These are phyloP conservation scores for Fusarium pseudoanthophilum DNA, from an alignment of 2,329 filamentous ascomycete genomes.

Conservation along the genomic window DNA sequence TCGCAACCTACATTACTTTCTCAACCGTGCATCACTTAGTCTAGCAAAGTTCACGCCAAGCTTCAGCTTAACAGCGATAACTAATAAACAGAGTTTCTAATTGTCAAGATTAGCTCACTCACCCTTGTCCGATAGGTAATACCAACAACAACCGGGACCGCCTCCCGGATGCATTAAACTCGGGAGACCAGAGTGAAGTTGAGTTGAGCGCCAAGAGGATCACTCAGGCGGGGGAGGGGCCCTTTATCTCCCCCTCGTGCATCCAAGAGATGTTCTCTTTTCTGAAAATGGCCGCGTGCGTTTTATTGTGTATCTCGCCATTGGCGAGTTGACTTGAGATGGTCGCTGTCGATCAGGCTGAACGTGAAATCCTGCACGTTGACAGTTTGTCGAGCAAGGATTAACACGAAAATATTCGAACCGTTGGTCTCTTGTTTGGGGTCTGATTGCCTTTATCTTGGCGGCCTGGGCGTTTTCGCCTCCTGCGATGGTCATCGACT, in stretches of 20 bases:
- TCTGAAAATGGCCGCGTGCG: constrained; percentile 35
- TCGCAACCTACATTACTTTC: background rate
- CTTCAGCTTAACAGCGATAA: constrained; percentile 1
- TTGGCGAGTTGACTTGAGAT: background rate
- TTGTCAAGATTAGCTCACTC: constrained; percentile 13
- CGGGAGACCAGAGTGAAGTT: background rate
- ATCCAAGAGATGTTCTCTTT: background rate
- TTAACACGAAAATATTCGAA: constrained; percentile 4
- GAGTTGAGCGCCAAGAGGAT: constrained; percentile 27
- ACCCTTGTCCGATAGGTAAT: constrained; percentile 1
- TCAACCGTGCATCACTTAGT: background rate
- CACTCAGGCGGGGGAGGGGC: constrained; percentile 18
- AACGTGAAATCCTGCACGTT: background rate
- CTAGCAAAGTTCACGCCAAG: background rate
- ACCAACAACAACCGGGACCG: background rate
- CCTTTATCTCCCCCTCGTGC: constrained; percentile 7
- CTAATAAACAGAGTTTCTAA: constrained; percentile 18
- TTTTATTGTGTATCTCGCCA: background rate
- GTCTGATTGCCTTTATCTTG: constrained; percentile 18
- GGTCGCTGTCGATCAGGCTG: constrained; percentile 12
- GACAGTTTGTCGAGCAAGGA: constrained; percentile 2
- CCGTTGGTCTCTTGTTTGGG: constrained; percentile 5
- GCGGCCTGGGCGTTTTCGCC: constrained; percentile 33
- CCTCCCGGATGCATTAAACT: constrained; percentile 8
- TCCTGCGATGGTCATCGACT: constrained; percentile 3